phyloP scores from a whole-genome alignment of 768 basidiomycete species.

The Termitomyces bulborhizus region DNA sequence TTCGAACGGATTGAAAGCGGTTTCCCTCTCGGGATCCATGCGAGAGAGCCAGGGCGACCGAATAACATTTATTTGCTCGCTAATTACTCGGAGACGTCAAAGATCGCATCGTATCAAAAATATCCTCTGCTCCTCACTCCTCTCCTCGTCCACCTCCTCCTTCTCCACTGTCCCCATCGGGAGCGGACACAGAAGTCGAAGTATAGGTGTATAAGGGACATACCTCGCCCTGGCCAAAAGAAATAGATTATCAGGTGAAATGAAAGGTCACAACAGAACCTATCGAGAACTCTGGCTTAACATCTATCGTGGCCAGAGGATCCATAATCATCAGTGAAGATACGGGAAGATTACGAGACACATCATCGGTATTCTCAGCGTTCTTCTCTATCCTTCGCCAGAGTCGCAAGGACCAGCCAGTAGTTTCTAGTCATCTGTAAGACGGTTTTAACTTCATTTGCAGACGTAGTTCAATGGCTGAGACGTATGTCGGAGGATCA shows the following conservation, averaged over 20 bases:
- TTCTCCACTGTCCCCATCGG: too few relatives aligned
- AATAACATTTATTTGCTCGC: too few relatives aligned
- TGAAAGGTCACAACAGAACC: slow-evolving; percentile 1
- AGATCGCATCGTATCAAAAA: too few relatives aligned
- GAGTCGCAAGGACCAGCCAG: background rate
- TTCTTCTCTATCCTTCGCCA: background rate
- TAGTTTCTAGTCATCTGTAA: background rate
- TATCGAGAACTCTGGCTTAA: background rate
- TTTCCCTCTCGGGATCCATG: too few relatives aligned
- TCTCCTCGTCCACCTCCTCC: too few relatives aligned
- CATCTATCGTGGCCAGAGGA: background rate
- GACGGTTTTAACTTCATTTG: background rate
- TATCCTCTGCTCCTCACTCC: too few relatives aligned
- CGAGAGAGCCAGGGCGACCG: too few relatives aligned
- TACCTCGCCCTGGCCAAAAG: background rate
- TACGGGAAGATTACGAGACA: background rate
- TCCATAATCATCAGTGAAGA: background rate
- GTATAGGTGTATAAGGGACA: too few relatives aligned
- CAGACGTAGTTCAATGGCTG: background rate
- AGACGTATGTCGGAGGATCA: background rate
- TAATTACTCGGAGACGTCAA: too few relatives aligned
- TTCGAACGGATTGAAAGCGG: too few relatives aligned
- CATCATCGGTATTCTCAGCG: background rate
- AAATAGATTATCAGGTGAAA: background rate
- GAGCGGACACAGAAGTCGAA: too few relatives aligned